Base-by-base conservation (phyloP, 2,329 filamentous ascomycete genomes). In the Chaetoscypha palmicola region DNA sequence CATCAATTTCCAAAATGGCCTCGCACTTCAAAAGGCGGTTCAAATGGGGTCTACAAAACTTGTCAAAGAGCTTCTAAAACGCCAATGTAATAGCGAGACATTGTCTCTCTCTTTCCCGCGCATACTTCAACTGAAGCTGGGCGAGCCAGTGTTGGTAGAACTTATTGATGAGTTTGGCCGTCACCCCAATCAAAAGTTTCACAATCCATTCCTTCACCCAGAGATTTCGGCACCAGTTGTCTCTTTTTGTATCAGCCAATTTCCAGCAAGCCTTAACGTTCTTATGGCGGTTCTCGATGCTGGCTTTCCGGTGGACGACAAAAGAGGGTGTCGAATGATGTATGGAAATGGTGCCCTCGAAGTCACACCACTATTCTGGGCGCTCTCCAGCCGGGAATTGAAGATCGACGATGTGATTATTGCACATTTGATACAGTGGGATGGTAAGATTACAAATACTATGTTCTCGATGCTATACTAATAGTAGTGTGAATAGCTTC, bases 241-340 rank as follows among this genome's bases (percentile, higher is more conserved):
- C 3, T 67, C 77, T 46, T 68, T 68, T 23, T 76, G 76, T 2
- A 58, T 81, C 12, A 64, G 66, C 1, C 69, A 70, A 33, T 79
- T 76, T 51, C 77, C 78, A 0, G 66, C 74, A 5, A 79, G 73
- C 1, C 63, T 64, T 1, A 68, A 61, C 24, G 66, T 81, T n/a
- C 53, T 79, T 2, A 61, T 72, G 46, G 67, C 69, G 0, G 62
- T 80, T 2, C 58, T 82, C 3, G 68, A 79, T 44, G 70, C 72
- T 5, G 78, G 77, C 0, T 78, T 73, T 47, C 80, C 79, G 53
- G 66, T 79, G 45, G 76, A 81, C 45, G 79, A 85, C 58, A 63
- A 67, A 8, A 68, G 40, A 19, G 45, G 24, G 10, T 34, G 32
- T 16, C 3, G 10, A 10, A 3, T 17, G n/a, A 10, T 4, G 4